These are phyloP conservation scores for Cordyceps fumosorosea DNA, from an alignment of 2,329 filamentous ascomycete species.

Conservation along the genomic window DNA sequence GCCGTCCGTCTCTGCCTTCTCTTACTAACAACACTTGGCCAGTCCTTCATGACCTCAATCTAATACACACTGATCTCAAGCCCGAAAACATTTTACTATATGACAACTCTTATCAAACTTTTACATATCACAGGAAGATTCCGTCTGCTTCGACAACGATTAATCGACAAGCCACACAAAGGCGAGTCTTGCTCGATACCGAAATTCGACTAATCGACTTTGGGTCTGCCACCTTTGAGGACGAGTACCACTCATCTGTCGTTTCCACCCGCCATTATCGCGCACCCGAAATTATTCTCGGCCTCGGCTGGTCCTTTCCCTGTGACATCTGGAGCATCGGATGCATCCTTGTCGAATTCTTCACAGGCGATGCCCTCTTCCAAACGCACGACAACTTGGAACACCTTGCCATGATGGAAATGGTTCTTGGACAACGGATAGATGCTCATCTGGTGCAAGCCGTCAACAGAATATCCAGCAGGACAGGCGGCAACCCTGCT, in stretches of 20 bases:
- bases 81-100: conserved; percentile 66
- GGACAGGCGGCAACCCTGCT: conserved; percentile 54
- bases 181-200: conserved; percentile 59
- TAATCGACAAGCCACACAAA: conserved; percentile 55
- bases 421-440: conserved; percentile 54
- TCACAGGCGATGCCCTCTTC: conserved; percentile 64
- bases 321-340: conserved; percentile 72
- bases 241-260: conserved; percentile 66
- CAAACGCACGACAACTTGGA: conserved; percentile 68
- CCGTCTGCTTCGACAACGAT: conserved; percentile 59
- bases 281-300: conserved; percentile 64
- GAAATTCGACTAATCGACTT: conserved; percentile 67
- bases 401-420: conserved; percentile 69
- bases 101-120: conserved; percentile 60
- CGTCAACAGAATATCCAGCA: conserved; percentile 45
- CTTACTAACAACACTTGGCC: background rate
- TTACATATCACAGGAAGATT: conserved; percentile 64
- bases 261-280: conserved; percentile 65
- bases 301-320: conserved; percentile 64
- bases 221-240: conserved; percentile 65
- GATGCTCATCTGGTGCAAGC: conserved; percentile 49
- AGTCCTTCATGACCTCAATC: conserved; percentile 94
- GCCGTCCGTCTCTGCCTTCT: background rate
- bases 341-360: conserved; percentile 67
- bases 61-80: conserved; percentile 85